Conservation (phyloP, 2,329 filamentous ascomycete species). For the Claviceps citrina region DNA sequence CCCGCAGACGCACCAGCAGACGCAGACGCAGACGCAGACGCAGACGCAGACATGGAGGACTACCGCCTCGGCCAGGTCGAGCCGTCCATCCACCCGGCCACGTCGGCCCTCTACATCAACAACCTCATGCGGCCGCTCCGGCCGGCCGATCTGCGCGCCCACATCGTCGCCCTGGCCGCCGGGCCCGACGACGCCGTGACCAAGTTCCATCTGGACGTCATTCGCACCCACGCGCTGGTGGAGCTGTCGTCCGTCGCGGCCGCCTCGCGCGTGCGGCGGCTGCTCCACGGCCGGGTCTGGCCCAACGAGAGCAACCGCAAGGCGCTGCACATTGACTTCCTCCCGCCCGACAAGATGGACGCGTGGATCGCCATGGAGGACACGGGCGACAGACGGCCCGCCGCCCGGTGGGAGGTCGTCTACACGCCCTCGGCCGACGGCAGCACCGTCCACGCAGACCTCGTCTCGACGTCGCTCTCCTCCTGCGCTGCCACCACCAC, state of each 20-base stretch:
- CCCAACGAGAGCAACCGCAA: conserved; percentile 76
- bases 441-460: conserved; percentile 29
- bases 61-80: conserved; percentile 23
- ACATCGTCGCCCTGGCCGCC: conserved; percentile 55
- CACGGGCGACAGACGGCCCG: conserved; percentile 25
- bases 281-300: conserved; percentile 68
- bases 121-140: conserved; percentile 81
- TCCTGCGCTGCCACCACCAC: too few species aligned
- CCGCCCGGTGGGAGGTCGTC: conserved; percentile 52
- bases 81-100: conserved; percentile 55
- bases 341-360: conserved; percentile 57
- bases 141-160: conserved; percentile 45
- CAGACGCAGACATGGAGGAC: too few species aligned
- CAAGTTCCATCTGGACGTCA: conserved; percentile 64
- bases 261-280: conserved; percentile 60
- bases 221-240: conserved; percentile 78
- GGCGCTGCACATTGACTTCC: conserved; percentile 74
- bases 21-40: too few species aligned
- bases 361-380: conserved; percentile 63
- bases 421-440: conserved; percentile 47
- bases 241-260: conserved; percentile 52
- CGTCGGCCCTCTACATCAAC: conserved; percentile 70
- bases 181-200: conserved; percentile 41
- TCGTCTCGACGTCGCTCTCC: conserved; percentile 6
- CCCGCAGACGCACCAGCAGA: too few species aligned